Base-by-base conservation (phyloP, 768 basidiomycete species). In the Astraeus odoratus region DNA sequence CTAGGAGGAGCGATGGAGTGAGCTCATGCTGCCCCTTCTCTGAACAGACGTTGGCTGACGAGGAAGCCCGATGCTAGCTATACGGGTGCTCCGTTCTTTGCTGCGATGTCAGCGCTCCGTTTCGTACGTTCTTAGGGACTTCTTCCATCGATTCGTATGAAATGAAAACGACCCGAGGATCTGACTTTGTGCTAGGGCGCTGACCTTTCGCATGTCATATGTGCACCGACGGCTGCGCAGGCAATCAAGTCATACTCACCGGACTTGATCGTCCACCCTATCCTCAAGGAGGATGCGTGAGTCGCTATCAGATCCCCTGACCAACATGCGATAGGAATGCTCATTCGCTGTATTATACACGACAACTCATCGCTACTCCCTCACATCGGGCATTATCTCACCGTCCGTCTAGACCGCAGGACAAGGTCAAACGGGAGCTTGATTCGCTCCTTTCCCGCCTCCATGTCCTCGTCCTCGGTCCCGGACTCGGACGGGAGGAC, bases 221-320 rank as follows among this genome's bases (percentile, higher is more conserved):
- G 96, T 67, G 84, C 94, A 5, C 95, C 95, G 0, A 81, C 79
- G 0, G 95, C 96, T 5, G 91, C 92, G 22, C 75, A 75, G 4
- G 86, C 92, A 36, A 99, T 99, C 73, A 99, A 99, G 68, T 85
- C 88, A 0, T 99, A 97, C 63, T 94, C 90, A 3, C 93, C 93
- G 1, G 94, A 99, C 65, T 68, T 99, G 35, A 99, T 99, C 57
- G 96, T 99, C 0, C 95, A 99, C 57, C 94, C 91, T 1, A 89
- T 98, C 44, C 74, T 99, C 5, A 68, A 74, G 23, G 76, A 84
- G 60, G 76, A 81, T 40, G 65, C 69, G 81, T 87, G 63, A 48
- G 82, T 29, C 23, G 2, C 12, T 29, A 10, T 44, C 25, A 5
- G 3, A 0, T 20, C 19, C 24, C 4, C 39, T 16, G 22, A 22